A percentile compares a stretch with the other conserved stretches of the same genome.
Conservation (phyloP, 345 rosid genomes). For the Gossypium australe region DNA sequence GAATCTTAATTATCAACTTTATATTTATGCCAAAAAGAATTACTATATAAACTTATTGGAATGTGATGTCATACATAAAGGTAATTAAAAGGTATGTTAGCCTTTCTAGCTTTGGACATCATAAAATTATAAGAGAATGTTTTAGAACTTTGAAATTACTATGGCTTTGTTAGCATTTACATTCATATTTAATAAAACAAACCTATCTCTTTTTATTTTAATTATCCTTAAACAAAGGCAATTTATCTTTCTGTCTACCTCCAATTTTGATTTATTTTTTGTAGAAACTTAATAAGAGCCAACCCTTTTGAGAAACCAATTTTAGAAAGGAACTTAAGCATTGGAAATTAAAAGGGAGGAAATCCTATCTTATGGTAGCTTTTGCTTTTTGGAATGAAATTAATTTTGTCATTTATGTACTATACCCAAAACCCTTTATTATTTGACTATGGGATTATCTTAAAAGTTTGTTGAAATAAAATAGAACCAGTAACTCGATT, state of each 20-base stretch:
- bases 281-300: neutral
- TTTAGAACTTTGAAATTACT: neutral
- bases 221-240: neutral
- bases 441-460: neutral
- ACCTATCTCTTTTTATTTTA: too few relatives aligned
- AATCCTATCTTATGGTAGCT: neutral
- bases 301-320: neutral
- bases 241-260: neutral
- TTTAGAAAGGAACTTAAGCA: neutral
- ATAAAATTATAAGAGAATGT: neutral
- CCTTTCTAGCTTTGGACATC: neutral
- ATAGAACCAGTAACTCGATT: too few relatives aligned
- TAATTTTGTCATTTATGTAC: neutral
- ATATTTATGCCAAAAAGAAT: neutral
- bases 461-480: neutral
- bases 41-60: neutral
- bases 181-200: neutral
- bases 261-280: neutral
- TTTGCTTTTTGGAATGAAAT: neutral
- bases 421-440: neutral
- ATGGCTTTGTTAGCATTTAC: neutral
- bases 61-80: constrained; percentile 12
- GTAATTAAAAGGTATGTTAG: neutral
- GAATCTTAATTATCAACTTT: neutral
- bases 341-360: neutral